These are phyloP conservation scores for Neophaeococcomyces mojaviensis DNA, from an alignment of 2,329 filamentous ascomycete species.

Conservation along the genomic window DNA sequence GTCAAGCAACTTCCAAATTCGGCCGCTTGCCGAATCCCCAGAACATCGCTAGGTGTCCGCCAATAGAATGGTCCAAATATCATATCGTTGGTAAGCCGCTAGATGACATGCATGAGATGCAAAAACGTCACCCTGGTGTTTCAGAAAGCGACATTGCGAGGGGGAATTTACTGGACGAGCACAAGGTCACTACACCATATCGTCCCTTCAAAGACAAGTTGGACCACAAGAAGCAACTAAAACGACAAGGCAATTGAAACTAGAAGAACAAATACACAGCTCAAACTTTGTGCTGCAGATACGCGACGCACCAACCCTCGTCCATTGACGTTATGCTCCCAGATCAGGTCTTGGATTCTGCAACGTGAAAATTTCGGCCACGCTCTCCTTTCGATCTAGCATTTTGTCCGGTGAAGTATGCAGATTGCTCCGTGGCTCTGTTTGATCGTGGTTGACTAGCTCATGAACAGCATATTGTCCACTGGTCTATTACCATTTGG, in stretches of 20 bases:
- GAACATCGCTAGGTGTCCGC: conserved; percentile 74
- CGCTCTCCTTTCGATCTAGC: too few relatives aligned
- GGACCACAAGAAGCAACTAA: conserved; percentile 18
- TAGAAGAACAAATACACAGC: neutral
- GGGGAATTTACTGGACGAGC: conserved; percentile 35
- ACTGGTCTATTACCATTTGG: too few relatives aligned
- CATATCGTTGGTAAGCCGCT: conserved; percentile 78
- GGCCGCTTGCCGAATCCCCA: conserved; percentile 66
- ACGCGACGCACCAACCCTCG: too few relatives aligned
- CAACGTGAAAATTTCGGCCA: too few relatives aligned
- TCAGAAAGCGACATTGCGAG: conserved; percentile 25
- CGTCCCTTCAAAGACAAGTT: conserved; percentile 50
- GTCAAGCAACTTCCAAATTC: conserved; percentile 40
- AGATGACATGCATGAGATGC: conserved; percentile 77
- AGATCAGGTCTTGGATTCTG: too few relatives aligned
- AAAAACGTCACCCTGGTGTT: conserved; percentile 54
- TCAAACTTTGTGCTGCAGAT: too few relatives aligned
- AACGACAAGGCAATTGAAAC: neutral
- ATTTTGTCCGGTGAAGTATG: too few relatives aligned
- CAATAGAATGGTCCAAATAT: conserved; percentile 93
- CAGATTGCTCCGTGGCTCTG: too few relatives aligned
- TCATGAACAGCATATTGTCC: too few relatives aligned
- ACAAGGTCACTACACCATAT: conserved; percentile 52
- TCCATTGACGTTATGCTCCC: too few relatives aligned
- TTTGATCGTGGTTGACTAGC: too few relatives aligned